Evolutionary conservation across 179 eudicot genomes (phyloP), one percentile per base, ranked within the genome.

Genomic region (Corrigiola litoralis): DNA sequence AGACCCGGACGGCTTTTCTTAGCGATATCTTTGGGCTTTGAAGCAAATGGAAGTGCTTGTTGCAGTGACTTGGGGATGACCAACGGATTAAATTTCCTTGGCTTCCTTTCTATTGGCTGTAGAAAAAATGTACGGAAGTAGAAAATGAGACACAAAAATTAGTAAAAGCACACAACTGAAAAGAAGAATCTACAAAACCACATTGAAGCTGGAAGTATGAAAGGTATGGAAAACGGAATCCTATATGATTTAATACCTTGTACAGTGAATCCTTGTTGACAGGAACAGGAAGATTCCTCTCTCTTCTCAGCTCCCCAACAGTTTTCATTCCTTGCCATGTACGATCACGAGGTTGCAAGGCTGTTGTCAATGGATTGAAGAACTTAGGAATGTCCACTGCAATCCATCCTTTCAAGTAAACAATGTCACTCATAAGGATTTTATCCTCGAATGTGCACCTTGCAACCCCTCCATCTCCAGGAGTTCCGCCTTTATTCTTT

Each of bases 361-460:
- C 96, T 59, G 95, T 88, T 42, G 96, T 91, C 75, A 95, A 64
- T 0, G 95, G 99, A 75, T 88, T 88, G 80, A 74, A 86, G 49
- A 85, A 86, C 56, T 58, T 68, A 67, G 97, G 95, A 36, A 95
- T 81, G 45, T 91, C 99, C 77, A 95, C 99, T 79, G 81, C 85
- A 60, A 90, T 77, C 97, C 97, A 95, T 47, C 92, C 85, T 51
- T 85, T 88, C 77, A 95, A 76, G 76, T 82, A 91, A 36, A 95
- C 96, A 51, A 85, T 80, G 74, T 95, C 99, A 38, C 96, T 87
- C 97, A 85, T 95, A 57, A 91, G 79, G 72, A 95, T 88, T 81
- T 76, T 91, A 70, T 95, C 99, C 84, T 95, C 99, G 77, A 95
- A 95, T 44, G 96, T 95, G 81, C 99, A 95, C 72, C 97, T 82